These are phyloP conservation scores for Candida sojae DNA, from an alignment of 1,139 yeast species.

Conservation along the genomic window DNA sequence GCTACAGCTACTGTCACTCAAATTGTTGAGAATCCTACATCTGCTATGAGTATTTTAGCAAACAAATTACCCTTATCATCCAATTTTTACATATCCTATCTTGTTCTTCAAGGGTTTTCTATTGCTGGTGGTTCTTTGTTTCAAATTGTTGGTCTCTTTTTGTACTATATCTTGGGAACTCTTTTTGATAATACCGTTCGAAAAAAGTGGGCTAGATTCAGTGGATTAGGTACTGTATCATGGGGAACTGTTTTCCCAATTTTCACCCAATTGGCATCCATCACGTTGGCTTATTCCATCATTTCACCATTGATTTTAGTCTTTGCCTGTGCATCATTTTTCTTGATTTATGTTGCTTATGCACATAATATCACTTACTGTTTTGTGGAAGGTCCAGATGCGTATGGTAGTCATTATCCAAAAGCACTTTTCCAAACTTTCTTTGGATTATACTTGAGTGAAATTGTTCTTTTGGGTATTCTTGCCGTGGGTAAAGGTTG, in stretches of 20 bases:
- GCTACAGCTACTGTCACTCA: slow-evolving; percentile 73
- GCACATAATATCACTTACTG: slow-evolving; percentile 80
- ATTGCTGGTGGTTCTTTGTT: slow-evolving; percentile 78
- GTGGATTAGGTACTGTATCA: slow-evolving; percentile 58
- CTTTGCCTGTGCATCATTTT: slow-evolving; percentile 70
- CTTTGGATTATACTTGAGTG: slow-evolving; percentile 85
- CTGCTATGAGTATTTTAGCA: slow-evolving; percentile 71
- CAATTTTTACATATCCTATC: slow-evolving; percentile 75
- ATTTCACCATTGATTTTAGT: slow-evolving; percentile 74
- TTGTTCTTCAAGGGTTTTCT: slow-evolving; percentile 80
- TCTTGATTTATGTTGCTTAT: slow-evolving; percentile 74
- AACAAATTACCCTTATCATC: slow-evolving; percentile 83
- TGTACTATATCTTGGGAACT: slow-evolving; percentile 69
- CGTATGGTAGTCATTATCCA: slow-evolving; percentile 85
- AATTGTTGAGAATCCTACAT: slow-evolving; percentile 62
- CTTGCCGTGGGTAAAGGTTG: slow-evolving; percentile 91
- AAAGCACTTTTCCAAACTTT: slow-evolving; percentile 86
- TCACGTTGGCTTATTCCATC: slow-evolving; percentile 74
- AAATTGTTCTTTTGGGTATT: slow-evolving; percentile 80
- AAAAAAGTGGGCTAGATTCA: slow-evolving; percentile 78
- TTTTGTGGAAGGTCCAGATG: slow-evolving; percentile 58
- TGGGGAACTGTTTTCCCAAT: slow-evolving; percentile 94
- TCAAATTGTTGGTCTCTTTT: slow-evolving; percentile 71
- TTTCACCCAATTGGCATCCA: slow-evolving; percentile 80
- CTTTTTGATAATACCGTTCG: slow-evolving; percentile 81